Evolutionary conservation across 495 filamentous ascomycete genomes (phyloP).

Genomic region (Elaphomyces granulatus): DNA sequence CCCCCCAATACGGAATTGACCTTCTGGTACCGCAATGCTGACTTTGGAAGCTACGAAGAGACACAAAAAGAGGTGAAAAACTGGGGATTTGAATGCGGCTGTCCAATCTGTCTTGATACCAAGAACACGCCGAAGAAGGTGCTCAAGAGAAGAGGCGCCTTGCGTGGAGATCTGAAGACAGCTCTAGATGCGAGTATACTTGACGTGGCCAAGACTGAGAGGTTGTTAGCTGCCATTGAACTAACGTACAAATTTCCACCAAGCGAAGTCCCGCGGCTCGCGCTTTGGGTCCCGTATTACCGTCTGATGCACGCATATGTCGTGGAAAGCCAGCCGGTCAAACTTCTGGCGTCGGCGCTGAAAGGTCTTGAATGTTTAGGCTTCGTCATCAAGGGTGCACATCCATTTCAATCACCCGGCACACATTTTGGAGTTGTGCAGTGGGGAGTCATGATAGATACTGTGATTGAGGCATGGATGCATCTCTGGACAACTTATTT

Average conservation of each 20-base stretch:
- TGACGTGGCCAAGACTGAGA: slow-evolving; percentile 11
- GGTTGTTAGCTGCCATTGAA: slow-evolving; percentile 9
- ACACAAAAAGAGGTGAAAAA: slow-evolving; percentile 10
- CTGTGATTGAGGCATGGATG: slow-evolving; percentile 23
- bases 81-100: slow-evolving; percentile 38
- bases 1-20: slow-evolving; percentile 36
- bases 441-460: slow-evolving; percentile 26
- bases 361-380: slow-evolving; percentile 25
- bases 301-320: slow-evolving; percentile 14
- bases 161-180: slow-evolving; percentile 4
- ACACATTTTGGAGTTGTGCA: slow-evolving; percentile 19
- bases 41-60: slow-evolving; percentile 9
- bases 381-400: slow-evolving; percentile 24
- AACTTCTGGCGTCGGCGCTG: slow-evolving; percentile 17
- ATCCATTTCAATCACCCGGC: slow-evolving; percentile 5
- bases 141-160: slow-evolving; percentile 5
- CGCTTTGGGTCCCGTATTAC: slow-evolving; percentile 16
- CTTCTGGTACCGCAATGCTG: slow-evolving; percentile 19
- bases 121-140: slow-evolving; percentile 1
- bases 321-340: not conserved
- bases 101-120: slow-evolving; percentile 26
- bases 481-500: slow-evolving; percentile 17
- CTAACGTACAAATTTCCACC: slow-evolving; percentile 18
- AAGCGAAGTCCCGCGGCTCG: slow-evolving; percentile 17
- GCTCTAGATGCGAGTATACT: slow-evolving; percentile 4